Conservation (phyloP, 73 alveolate species). For the Symbiodinium natans region DNA sequence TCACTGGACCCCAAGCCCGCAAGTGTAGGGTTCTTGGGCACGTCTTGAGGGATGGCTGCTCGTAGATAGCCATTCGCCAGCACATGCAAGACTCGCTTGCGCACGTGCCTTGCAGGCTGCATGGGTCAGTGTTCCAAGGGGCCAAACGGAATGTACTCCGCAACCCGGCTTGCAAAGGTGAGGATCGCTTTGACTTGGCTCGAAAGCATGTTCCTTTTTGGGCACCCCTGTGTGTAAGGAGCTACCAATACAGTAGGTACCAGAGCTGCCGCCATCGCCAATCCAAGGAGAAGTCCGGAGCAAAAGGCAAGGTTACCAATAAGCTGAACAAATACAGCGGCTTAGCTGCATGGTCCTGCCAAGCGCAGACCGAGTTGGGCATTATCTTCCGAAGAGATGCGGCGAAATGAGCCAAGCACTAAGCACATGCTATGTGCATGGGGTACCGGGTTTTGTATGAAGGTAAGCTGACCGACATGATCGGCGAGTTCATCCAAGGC, state of each 20-base stretch:
- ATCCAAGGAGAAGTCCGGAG: constrained; percentile 70
- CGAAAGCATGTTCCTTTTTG: too few species aligned
- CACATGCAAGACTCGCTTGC: too few species aligned
- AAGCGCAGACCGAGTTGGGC: too few species aligned
- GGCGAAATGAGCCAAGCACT: too few species aligned
- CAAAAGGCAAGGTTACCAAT: constrained; percentile 68
- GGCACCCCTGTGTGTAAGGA: too few species aligned
- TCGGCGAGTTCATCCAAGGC: constrained; percentile 78
- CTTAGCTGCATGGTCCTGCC: background rate
- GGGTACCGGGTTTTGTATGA: background rate
- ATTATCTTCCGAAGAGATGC: too few species aligned
- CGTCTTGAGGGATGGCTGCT: too few species aligned
- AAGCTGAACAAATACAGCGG: constrained; percentile 61
- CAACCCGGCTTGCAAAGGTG: background rate
- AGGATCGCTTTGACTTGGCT: background rate
- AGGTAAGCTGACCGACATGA: constrained; percentile 81
- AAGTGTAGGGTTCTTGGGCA: too few species aligned
- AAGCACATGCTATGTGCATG: background rate
- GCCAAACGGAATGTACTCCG: constrained; percentile 78
- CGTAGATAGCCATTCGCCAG: too few species aligned
- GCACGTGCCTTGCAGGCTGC: constrained; percentile 32
- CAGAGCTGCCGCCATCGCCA: too few species aligned
- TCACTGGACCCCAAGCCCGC: too few species aligned
- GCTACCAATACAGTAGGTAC: too few species aligned
- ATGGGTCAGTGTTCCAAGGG: constrained; percentile 93